phyloP scores from a whole-genome alignment of 2,329 filamentous ascomycete species.

The Curvularia spicifera region DNA sequence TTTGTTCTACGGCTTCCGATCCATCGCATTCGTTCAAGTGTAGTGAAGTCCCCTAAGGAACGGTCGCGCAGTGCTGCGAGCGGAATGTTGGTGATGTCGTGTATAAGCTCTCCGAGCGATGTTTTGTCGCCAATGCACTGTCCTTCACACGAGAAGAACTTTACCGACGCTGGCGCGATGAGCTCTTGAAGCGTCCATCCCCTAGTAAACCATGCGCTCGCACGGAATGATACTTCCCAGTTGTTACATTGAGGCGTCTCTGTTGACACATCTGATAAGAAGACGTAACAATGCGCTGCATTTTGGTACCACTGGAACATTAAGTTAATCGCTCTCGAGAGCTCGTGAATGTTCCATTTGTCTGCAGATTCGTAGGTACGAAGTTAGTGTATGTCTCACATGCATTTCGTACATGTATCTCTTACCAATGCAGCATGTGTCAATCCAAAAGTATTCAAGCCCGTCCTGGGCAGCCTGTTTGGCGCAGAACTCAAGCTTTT shows the following conservation, averaged over 20 bases:
- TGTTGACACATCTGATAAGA: constrained; percentile 12
- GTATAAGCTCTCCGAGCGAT: neutral
- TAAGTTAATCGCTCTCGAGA: neutral
- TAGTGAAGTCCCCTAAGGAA: neutral
- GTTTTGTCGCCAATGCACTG: neutral
- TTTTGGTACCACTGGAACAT: constrained; percentile 12
- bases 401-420: too few relatives aligned
- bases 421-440: neutral
- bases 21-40: neutral
- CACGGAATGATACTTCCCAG: neutral
- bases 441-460: neutral
- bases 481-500: neutral
- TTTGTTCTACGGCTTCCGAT: neutral
- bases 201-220: neutral
- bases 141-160: neutral
- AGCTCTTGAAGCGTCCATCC: neutral
- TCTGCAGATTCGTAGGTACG: too few relatives aligned
- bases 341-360: neutral
- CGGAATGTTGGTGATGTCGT: neutral
- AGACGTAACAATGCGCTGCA: constrained; percentile 8
- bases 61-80: neutral
- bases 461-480: neutral
- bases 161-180: neutral
- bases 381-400: too few relatives aligned
- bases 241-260: neutral